Evolutionary conservation across 495 filamentous ascomycete species (phyloP), one percentile per base, ranked within the genome.

Genomic region (Neurospora hispaniola): DNA sequence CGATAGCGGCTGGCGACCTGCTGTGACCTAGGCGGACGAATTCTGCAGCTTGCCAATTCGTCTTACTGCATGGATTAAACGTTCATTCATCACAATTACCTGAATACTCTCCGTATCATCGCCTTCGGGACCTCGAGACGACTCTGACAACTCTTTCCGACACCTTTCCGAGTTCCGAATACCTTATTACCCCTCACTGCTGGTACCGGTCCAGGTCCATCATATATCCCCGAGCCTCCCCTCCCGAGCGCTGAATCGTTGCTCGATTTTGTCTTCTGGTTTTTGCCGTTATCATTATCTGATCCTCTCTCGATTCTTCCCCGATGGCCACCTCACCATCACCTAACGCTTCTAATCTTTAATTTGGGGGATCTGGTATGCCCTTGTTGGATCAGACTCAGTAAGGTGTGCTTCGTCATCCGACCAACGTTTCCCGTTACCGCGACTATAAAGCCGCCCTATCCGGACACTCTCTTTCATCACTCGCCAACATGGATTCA

Each of bases 281-380:
- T 39, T 11, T 73, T 62, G 31, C 68, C 46, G 72, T 73, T 68
- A 59, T 48, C 54, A 23, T 42, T 71, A 70, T 70, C 79, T 69
- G 74, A 71, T 74, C 74, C 71, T 76, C 77, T 12, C 54, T 62
- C 54, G 54, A 35, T 31, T 62, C 54, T 9, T 62, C 54, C 35
- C 54, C 54, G 27, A 79, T 79, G 78, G 81, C 78, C 72, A 71
- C 74, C 73, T 41, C 77, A 76, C 42, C 66, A 77, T 59, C 72
- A 46, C 70, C 75, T 72, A 73, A 74, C 74, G 73, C 68, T 78
- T 79, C 39, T 79, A 78, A 75, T 79, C 75, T 69, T 75, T 79
- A 78, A 76, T 62, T 62, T 35, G 81, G 77, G 82, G 82, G 76
- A 79, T 85, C 81, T 82, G 84, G 81, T 73, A 83, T 83, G 54